Evolutionary conservation across 768 basidiomycete species (phyloP).

Genomic region (Epithele typhae): DNA sequence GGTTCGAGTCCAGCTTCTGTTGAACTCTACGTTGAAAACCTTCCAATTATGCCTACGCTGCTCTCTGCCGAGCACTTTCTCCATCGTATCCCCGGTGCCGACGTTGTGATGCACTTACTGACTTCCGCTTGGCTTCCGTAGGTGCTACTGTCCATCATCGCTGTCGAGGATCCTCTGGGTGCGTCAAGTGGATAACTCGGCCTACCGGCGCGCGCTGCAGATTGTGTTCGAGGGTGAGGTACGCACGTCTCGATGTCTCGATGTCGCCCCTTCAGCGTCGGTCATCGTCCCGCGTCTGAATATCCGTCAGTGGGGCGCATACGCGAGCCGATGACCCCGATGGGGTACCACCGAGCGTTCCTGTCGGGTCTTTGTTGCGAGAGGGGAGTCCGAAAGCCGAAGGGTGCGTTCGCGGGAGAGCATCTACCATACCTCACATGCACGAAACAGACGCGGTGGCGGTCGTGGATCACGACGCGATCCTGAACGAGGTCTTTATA

Average conservation of each 20-base stretch:
- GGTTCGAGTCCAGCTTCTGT: not conserved
- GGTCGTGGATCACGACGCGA: conserved; percentile 9
- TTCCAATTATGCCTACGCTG: not conserved
- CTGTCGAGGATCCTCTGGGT: too few species aligned
- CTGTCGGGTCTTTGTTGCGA: too few species aligned
- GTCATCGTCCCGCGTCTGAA: conserved; percentile 5
- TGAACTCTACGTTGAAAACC: conserved; percentile 4
- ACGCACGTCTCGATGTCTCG: not conserved
- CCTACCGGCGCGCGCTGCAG: not conserved
- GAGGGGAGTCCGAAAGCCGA: conserved; percentile 3
- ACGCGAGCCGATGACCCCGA: conserved; percentile 2
- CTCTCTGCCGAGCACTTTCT: conserved; percentile 3
- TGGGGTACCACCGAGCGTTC: conserved; percentile 1
- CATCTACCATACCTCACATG: conserved; percentile 3
- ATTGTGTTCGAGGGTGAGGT: conserved; percentile 7
- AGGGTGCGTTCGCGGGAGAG: conserved; percentile 1
- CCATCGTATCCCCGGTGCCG: conserved; percentile 10
- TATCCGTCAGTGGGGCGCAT: conserved; percentile 1
- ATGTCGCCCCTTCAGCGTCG: conserved; percentile 1
- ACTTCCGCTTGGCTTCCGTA: not conserved
- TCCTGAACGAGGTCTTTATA: conserved; percentile 19
- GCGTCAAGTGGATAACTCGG: too few species aligned
- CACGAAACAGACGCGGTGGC: conserved; percentile 5
- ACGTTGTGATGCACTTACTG: not conserved
- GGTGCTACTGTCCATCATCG: too few species aligned